Evolutionary conservation across 2,329 filamentous ascomycete species (phyloP).

Genomic region (Talaromyces sp.): DNA sequence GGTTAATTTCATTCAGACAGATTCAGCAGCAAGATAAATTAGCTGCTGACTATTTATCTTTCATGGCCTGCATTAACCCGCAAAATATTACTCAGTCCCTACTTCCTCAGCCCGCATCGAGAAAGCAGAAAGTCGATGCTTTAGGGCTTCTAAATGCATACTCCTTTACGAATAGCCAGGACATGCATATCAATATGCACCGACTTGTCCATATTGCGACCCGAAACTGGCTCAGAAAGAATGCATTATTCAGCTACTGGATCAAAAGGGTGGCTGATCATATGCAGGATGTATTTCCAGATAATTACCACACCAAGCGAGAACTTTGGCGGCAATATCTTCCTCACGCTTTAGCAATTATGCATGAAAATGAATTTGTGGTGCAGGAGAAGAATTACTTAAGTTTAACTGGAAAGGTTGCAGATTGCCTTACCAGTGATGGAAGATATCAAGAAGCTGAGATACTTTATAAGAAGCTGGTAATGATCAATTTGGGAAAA

Average conservation of each 20-base stretch:
- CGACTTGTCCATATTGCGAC: conserved; percentile 34
- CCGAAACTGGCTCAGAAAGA: conserved; percentile 28
- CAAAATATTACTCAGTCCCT: conserved; percentile 36
- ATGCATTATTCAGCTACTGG: conserved; percentile 13
- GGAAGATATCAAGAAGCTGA: conserved; percentile 25
- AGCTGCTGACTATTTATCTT: conserved; percentile 38
- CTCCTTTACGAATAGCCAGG: conserved; percentile 3
- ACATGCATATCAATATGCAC: conserved; percentile 28
- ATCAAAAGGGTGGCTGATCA: conserved; percentile 3
- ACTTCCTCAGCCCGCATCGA: conserved; percentile 26
- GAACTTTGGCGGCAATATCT: conserved; percentile 24
- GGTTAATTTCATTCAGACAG: conserved; percentile 37
- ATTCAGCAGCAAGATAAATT: conserved; percentile 26
- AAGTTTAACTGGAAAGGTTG: conserved; percentile 5
- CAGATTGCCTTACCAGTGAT: conserved; percentile 19
- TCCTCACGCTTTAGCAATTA: conserved; percentile 23
- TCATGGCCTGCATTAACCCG: conserved; percentile 35
- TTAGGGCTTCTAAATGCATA: background rate
- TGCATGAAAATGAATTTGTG: conserved; percentile 6
- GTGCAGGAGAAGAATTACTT: conserved; percentile 4
- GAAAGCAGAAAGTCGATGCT: background rate
- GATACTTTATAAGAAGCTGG: background rate
- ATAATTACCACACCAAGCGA: conserved; percentile 18
- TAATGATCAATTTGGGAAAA: background rate
- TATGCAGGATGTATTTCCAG: conserved; percentile 21